Evolutionary conservation across 129 eudicot species (phyloP).

Genomic region (Lactuca saligna): DNA sequence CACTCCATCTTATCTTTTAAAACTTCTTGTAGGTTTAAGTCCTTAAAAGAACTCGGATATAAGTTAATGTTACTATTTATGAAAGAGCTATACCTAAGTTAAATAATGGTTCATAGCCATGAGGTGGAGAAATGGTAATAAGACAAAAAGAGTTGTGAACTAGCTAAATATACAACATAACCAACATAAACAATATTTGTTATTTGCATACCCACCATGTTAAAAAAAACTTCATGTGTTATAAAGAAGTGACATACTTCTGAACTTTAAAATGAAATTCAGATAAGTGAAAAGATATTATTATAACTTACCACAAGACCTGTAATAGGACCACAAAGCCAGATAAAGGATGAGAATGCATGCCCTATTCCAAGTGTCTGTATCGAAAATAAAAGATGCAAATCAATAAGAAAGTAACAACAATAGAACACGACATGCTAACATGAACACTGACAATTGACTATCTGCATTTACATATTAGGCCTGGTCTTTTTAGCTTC

Average conservation of each 20-base stretch:
- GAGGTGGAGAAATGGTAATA: neutral
- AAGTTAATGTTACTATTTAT: neutral
- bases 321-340: conserved; percentile 98
- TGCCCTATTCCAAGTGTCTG: conserved; percentile 99
- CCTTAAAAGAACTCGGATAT: conserved; percentile 14
- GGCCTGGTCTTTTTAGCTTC: neutral
- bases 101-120: neutral
- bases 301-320: conserved; percentile 88
- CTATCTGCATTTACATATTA: too few species aligned
- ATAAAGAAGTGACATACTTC: conserved; percentile 13
- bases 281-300: conserved; percentile 12
- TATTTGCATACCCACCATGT: neutral
- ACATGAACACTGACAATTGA: conserved; percentile 1
- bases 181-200: neutral
- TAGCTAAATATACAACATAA: neutral
- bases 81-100: conserved; percentile 17
- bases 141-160: conserved; percentile 7
- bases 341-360: conserved; percentile 94
- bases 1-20: conserved; percentile 14
- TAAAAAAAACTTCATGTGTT: conserved; percentile 4
- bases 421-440: conserved; percentile 8
- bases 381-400: conserved; percentile 27
- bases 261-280: conserved; percentile 10
- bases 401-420: neutral
- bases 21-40: conserved; percentile 11